Evolutionary conservation across 768 basidiomycete species (phyloP).

Genomic region (Boletellus ananas): DNA sequence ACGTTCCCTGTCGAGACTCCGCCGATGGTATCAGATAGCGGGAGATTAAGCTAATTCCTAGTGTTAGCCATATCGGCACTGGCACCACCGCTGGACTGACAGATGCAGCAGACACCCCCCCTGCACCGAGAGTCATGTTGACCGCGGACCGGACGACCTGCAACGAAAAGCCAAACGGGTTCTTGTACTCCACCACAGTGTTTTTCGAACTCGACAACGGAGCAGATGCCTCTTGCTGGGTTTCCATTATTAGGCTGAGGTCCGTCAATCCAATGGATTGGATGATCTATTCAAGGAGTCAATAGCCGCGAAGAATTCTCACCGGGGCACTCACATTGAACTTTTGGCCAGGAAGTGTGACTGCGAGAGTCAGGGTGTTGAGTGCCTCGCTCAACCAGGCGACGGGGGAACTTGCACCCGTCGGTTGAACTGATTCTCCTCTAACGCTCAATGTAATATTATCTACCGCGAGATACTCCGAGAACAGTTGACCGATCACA

Average conservation of each 20-base stretch:
- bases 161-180: conserved; percentile 74
- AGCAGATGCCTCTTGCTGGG: conserved; percentile 51
- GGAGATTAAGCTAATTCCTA: conserved; percentile 45
- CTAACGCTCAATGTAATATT: conserved; percentile 58
- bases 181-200: conserved; percentile 58
- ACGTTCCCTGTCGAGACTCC: conserved; percentile 68
- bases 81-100: conserved; percentile 31
- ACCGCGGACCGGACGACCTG: conserved; percentile 57
- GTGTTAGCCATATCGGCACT: not conserved
- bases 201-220: conserved; percentile 56
- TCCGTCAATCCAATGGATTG: conserved; percentile 59
- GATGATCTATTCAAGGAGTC: conserved; percentile 43
- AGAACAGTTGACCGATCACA: conserved; percentile 60
- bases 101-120: conserved; percentile 50
- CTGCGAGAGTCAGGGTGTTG: conserved; percentile 57
- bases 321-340: conserved; percentile 38
- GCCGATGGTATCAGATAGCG: conserved; percentile 45
- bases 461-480: conserved; percentile 57
- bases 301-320: not conserved
- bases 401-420: conserved; percentile 48
- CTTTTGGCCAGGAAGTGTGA: conserved; percentile 59
- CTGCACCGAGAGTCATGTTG: conserved; percentile 47
- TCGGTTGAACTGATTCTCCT: conserved; percentile 59
- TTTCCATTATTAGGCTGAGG: conserved; percentile 49
- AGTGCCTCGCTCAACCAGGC: conserved; percentile 69